A percentile compares a stretch with the other conserved stretches of the same genome.
phyloP scores from a whole-genome alignment of 495 filamentous ascomycete species.

The Tuber melanosporum region DNA sequence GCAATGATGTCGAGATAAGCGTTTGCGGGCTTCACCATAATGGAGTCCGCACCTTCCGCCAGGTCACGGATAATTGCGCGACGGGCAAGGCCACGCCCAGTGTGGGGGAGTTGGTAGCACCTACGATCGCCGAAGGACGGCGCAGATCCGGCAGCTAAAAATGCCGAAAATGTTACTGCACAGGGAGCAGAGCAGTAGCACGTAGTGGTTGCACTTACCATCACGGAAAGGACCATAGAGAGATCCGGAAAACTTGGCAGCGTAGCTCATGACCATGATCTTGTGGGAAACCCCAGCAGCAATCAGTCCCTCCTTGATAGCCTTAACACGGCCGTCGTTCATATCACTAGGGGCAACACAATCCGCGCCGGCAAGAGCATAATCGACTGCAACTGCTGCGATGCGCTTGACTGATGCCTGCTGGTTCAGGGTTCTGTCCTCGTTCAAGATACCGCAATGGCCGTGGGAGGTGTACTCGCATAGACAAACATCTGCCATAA shows the following conservation, averaged over 20 bases:
- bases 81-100: conserved; percentile 84
- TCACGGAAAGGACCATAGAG: conserved; percentile 96
- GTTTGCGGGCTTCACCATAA: conserved; percentile 96
- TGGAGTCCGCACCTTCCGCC: conserved; percentile 87
- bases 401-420: conserved; percentile 84
- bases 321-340: conserved; percentile 94
- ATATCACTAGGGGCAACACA: conserved; percentile 97
- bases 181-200: not conserved
- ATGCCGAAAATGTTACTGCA: not conserved
- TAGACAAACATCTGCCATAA: conserved; percentile 86
- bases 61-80: conserved; percentile 88
- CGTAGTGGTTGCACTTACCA: conserved; percentile 19
- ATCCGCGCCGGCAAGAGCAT: conserved; percentile 87
- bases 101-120: conserved; percentile 93
- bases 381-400: conserved; percentile 84
- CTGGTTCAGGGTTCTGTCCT: conserved; percentile 91
- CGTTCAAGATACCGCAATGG: conserved; percentile 88
- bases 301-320: conserved; percentile 93
- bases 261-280: conserved; percentile 90
- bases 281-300: conserved; percentile 84
- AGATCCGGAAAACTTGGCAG: conserved; percentile 93
- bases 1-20: conserved; percentile 94
- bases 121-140: conserved; percentile 90
- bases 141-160: conserved; percentile 69
- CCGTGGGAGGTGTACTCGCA: conserved; percentile 99